Evolutionary conservation across 164 flowering plant genomes (phyloP), one percentile per base, ranked within the genome.

Genomic region (Stephania yunnanensis): DNA sequence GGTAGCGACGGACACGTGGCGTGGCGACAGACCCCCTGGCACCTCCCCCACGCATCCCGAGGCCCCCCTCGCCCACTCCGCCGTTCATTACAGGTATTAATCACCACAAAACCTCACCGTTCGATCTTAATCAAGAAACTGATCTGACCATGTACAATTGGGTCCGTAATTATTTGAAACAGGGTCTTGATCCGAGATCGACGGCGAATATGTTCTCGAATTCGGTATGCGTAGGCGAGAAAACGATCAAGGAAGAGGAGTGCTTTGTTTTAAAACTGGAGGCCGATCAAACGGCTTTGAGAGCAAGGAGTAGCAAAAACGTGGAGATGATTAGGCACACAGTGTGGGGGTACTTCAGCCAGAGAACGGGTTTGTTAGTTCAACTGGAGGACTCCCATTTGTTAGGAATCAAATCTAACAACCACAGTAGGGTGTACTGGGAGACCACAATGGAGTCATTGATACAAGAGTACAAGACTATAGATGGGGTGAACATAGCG

Each of bases 1-100:
- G 98, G 98, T 2, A 90, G 97, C 70, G 93, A 95, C 75, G 97
- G 97, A 2, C 86, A 87, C 78, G 90, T 95, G 72, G 97, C 95
- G 4, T 92, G 97, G 98, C 82, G 97, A 50, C 98, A 95, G 82
- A 95, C 95, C 11, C 98, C 97, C 0, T 95, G 98, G 98, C 97
- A 92, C 81, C 87, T 86, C 45, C 91, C 98, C 42, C 98, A 95
- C 48, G 97, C 98, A 5, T 91, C 97, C 52, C 85, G 92, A 3
- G 98, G 98, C 20, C 98, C 97, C 0, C 94, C 97, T 7, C 78
- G 98, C n/a, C 98, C 98, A 68, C 93, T 95, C 31, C 87, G 98
- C 19, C 95, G 98, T 10, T 83, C 87, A 22, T 75, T 95, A 36
- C 98, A 94, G 98, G 98, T 92, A 82, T 31, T 25, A 25, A 25